phyloP scores from a whole-genome alignment of 2,329 filamentous ascomycete genomes.

The Botrytis galanthina region DNA sequence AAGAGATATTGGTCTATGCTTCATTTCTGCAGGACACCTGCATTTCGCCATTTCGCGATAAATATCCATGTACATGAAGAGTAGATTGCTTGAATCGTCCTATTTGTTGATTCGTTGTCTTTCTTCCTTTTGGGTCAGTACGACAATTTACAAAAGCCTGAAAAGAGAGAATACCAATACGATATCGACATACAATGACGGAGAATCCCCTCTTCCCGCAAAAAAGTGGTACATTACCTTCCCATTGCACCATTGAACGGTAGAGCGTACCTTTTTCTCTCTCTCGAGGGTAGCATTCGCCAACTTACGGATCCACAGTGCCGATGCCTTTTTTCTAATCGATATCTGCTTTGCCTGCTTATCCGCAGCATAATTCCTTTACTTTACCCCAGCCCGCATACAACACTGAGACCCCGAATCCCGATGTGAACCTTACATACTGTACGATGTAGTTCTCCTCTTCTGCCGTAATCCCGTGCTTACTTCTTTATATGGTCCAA shows the following conservation, averaged over 20 bases:
- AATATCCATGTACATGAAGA: constrained; percentile 17
- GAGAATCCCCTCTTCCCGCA: neutral
- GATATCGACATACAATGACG: neutral
- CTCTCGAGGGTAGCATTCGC: constrained; percentile 5
- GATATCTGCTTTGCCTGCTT: constrained; percentile 19
- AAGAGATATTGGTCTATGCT: constrained; percentile 20
- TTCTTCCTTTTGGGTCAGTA: constrained; percentile 1
- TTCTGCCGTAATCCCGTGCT: constrained; percentile 14
- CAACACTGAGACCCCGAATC: neutral
- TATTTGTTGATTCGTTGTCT: neutral
- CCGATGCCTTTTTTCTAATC: neutral
- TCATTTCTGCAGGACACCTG: constrained; percentile 19
- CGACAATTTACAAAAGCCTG: neutral
- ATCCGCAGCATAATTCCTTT: constrained; percentile 1
- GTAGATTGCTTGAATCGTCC: neutral
- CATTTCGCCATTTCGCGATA: constrained; percentile 18
- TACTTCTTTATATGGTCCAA: neutral
- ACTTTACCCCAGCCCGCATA: constrained; percentile 15
- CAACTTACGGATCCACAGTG: constrained; percentile 6
- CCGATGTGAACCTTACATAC: constrained; percentile 11
- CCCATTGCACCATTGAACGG: constrained; percentile 17
- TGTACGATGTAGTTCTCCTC: constrained; percentile 3
- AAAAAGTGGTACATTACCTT: constrained; percentile 10
- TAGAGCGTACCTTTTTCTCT: constrained; percentile 18
- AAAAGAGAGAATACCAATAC: neutral